Base-by-base conservation (phyloP, 2,329 filamentous ascomycete genomes). In the Bipolaris zeicola region DNA sequence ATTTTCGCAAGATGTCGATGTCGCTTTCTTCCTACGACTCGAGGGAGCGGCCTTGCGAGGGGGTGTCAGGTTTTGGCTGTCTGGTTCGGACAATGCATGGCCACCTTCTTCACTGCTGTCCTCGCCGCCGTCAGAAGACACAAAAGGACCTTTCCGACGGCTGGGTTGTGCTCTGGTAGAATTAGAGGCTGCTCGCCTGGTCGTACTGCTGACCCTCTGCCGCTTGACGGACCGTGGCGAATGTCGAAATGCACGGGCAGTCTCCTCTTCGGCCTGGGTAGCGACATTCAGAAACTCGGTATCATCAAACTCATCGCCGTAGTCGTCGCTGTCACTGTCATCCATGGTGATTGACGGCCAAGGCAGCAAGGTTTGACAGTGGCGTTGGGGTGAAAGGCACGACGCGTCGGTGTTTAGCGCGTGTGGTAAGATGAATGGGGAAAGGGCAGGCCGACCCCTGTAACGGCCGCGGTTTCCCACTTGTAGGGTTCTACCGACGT, bases 251-350 rank as follows among this genome's bases (percentile, higher is more conserved):
- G 65, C 56, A 46, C 67, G 61, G 54, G 73, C 60, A 36, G 64
- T 64, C 52, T 68, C 63, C 26, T 66, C 66, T 64, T 77, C 76
- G 4, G 75, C 75, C 60, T 87, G 83, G 36, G 83, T 86, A 20
- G 87, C 80, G 6, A 83, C 87, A 34, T 82, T 77, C 42, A 89
- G 79, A 56, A 90, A 77, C 62, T 89, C 87, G 66, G 88, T 87
- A 58, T 90, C 88, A 50, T 84, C 82, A 50, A 89, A 82, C 60
- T 86, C 68, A 60, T 86, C 86, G 56, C 86, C 86, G 67, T 86
- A 89, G 43, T 88, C 85, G 38, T 89, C 85, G 57, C 68, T 72
- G 37, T 73, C 70, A 31, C 68, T 72, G 37, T 73, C 70, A 31
- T 64, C 65, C 63, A 66, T 68, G 26, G 58, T 56, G 41, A 57